Conservation (phyloP, 768 basidiomycete species). For the Lentinula boryana region DNA sequence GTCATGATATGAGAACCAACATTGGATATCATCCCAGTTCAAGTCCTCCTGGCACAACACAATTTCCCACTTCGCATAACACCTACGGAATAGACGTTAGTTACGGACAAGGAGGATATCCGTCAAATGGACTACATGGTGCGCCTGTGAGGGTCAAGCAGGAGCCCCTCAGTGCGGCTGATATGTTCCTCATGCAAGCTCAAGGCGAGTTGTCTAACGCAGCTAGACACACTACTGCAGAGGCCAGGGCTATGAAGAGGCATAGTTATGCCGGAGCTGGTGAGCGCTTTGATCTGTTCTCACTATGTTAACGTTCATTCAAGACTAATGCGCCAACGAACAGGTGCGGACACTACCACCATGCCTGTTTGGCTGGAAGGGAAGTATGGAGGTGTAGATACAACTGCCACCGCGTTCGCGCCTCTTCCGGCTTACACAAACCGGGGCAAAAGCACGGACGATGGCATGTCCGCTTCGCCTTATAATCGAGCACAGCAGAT, state of each 20-base stretch:
- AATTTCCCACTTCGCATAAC: background rate
- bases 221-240: slow-evolving; percentile 18
- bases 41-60: background rate
- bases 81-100: background rate
- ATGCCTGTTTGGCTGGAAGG: slow-evolving; percentile 4
- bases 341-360: background rate
- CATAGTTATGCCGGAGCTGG: slow-evolving; percentile 10
- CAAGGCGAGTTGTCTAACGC: slow-evolving; percentile 42
- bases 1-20: background rate
- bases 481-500: background rate
- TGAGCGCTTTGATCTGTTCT: background rate
- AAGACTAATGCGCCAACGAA: background rate
- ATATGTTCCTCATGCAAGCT: slow-evolving; percentile 62
- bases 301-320: background rate
- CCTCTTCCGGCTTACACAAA: background rate
- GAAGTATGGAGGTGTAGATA: background rate
- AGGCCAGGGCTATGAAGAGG: slow-evolving; percentile 6
- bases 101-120: background rate
- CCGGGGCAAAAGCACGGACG: background rate
- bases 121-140: background rate
- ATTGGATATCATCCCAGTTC: slow-evolving; percentile 1
- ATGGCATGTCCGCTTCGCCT: background rate
- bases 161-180: slow-evolving; percentile 44
- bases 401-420: background rate
- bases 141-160: slow-evolving; percentile 1